Percentiles rank a stretch among this genome's conserved stretches.
Conservation (phyloP, 1,284 basidiomycete genomes). For the Austroboletus novae-zelandiae region DNA sequence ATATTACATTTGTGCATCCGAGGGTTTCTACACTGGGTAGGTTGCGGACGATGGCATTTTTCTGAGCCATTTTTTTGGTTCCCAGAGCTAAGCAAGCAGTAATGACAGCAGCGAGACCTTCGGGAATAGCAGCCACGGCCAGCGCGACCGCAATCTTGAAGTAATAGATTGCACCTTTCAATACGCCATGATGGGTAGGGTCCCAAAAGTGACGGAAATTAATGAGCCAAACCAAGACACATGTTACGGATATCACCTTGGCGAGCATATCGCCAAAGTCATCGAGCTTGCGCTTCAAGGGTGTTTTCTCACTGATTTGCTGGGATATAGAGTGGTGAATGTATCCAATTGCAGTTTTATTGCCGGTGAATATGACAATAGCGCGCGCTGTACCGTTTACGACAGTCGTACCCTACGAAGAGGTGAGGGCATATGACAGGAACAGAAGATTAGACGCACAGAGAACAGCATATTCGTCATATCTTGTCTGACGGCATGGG, state of each 20-base stretch:
- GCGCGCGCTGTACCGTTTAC: constrained; percentile 88
- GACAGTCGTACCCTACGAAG: constrained; percentile 82
- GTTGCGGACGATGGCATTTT: constrained; percentile 94
- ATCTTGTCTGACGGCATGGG: constrained; percentile 88
- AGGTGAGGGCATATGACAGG: constrained; percentile 4
- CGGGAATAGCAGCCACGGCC: constrained; percentile 94
- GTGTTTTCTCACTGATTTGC: constrained; percentile 91
- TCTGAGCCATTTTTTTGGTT: constrained; percentile 97
- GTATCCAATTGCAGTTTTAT: constrained; percentile 87
- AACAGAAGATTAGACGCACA: constrained; percentile 36
- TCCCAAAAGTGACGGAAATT: constrained; percentile 94
- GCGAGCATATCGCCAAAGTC: constrained; percentile 96
- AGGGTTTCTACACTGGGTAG: constrained; percentile 96
- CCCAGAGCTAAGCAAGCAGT: constrained; percentile 95
- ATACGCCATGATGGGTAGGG: constrained; percentile 81
- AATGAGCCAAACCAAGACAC: constrained; percentile 93
- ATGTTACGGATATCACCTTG: constrained; percentile 94
- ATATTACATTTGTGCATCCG: constrained; percentile 95
- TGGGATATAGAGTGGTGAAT: constrained; percentile 92
- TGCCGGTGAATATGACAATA: constrained; percentile 83
- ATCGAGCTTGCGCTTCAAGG: constrained; percentile 92
- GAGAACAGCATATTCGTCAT: constrained; percentile 95
- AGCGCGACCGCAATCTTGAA: constrained; percentile 97
- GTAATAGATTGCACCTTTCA: constrained; percentile 95
- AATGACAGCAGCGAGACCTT: constrained; percentile 93